Evolutionary conservation across 208 protist species (phyloP), one percentile per base, ranked within the genome.

Genomic region (Vickermania ingenoplastis): DNA sequence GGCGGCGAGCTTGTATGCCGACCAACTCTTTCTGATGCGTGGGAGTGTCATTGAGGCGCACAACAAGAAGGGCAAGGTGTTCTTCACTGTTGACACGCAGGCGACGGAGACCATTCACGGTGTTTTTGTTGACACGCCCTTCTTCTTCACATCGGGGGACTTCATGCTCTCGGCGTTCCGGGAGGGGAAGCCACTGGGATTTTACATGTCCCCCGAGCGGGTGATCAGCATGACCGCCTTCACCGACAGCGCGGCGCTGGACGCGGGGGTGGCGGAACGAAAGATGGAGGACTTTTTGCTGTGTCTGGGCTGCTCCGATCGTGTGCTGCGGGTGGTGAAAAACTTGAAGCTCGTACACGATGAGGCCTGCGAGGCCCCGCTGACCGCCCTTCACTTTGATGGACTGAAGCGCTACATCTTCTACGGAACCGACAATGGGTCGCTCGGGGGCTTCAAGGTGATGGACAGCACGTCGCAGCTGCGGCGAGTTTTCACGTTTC

Each of bases 1-100:
- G 22, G 80, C 79, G 41, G 68, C 76, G 24, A 80, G 75, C 1
- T 59, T 96, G 3, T 92, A 75, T 65, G 69, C 68, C 30, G 85
- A 94, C 49, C 85, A 93, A 53, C 67, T 91, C 22, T 96, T 96
- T 61, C 81, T 83, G 53, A 70, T 91, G 21, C 69, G 72, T 31
- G 86, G 86, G 23, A 83, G 76, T 55, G 56, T 71, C 2, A 57
- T 96, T 0, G 69, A 80, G 17, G 90, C 85, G n/a, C 90, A 92
- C 60, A 86, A 83, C 17, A 55, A 79, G 36, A 96, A 92, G 53
- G 90, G 90, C 7, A 83, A 77, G 52, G 60, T 69, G 24, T 96
- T 94, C 63, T 96, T 94, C 59, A 74, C 68, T 2, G 69, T 91
- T 22, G 83, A 96, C 64, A 96, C 83, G 2, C 84, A 88, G 52